These are phyloP conservation scores for Priceomyces haplophilus DNA, from an alignment of 805 yeast species.

Conservation along the genomic window DNA sequence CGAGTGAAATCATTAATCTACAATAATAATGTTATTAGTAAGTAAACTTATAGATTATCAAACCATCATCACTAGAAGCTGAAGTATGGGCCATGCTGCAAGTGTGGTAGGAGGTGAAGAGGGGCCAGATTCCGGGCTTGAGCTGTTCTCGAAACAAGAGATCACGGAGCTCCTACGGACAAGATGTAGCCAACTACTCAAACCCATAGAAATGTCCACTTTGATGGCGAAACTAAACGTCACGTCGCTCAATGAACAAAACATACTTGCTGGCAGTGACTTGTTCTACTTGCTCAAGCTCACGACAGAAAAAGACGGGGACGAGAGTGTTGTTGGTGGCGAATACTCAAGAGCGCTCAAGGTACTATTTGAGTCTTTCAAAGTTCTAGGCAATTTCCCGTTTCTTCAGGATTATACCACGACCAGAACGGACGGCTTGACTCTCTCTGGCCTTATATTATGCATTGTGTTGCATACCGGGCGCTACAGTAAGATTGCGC, in stretches of 20 bases:
- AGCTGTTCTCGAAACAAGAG: constrained; percentile 19
- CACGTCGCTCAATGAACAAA: constrained; percentile 14
- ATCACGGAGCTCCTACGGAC: constrained; percentile 18
- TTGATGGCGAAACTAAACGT: constrained; percentile 15
- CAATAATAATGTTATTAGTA: too few species aligned
- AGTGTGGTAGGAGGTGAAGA: constrained; percentile 6
- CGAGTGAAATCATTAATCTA: too few species aligned
- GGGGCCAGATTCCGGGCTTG: constrained; percentile 5
- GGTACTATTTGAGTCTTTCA: constrained; percentile 39
- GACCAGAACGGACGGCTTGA: constrained; percentile 39
- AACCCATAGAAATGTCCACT: constrained; percentile 18
- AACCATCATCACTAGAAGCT: too few species aligned
- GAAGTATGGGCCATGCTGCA: constrained; percentile 18
- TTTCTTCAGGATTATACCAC: constrained; percentile 34
- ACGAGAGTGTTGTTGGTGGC: constrained; percentile 1
- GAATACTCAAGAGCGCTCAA: constrained; percentile 11
- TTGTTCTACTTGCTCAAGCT: constrained; percentile 20
- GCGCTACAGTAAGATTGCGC: constrained; percentile 33
- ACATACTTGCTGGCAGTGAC: constrained; percentile 16
- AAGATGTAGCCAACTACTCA: constrained; percentile 14
- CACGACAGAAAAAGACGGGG: constrained; percentile 8
- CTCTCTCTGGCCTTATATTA: constrained; percentile 28
- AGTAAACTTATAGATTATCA: too few species aligned
- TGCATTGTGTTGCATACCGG: constrained; percentile 40
- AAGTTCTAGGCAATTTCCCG: constrained; percentile 49